Evolutionary conservation across 2,329 filamentous ascomycete genomes (phyloP).

Genomic region (Ilyonectria sp.): DNA sequence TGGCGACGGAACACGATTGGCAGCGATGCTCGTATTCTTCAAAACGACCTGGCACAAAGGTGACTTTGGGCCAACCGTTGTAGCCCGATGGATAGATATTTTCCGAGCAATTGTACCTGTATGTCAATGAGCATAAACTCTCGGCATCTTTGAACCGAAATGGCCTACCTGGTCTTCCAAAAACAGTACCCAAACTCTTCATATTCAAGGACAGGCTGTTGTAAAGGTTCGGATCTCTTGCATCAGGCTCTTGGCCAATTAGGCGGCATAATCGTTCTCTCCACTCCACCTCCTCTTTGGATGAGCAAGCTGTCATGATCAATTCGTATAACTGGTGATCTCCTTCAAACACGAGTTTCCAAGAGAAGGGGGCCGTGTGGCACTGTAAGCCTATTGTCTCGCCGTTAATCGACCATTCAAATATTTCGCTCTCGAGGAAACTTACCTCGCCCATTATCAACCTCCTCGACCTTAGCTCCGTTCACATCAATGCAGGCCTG

Average conservation of each 20-base stretch:
- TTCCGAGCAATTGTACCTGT: slow-evolving; percentile 74
- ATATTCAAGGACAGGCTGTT: slow-evolving; percentile 79
- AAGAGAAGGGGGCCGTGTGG: slow-evolving; percentile 87
- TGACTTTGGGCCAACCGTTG: slow-evolving; percentile 79
- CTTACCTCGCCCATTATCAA: slow-evolving; percentile 82
- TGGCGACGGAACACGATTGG: slow-evolving; percentile 58
- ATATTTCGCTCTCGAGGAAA: background rate
- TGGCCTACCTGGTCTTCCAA: slow-evolving; percentile 76
- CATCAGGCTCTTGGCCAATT: slow-evolving; percentile 63
- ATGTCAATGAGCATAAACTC: slow-evolving; percentile 21
- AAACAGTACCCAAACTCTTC: slow-evolving; percentile 81
- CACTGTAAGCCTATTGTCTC: slow-evolving; percentile 81
- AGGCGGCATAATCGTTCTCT: slow-evolving; percentile 73
- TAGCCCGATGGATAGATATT: slow-evolving; percentile 84
- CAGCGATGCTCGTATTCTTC: slow-evolving; percentile 81
- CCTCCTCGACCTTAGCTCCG: slow-evolving; percentile 77
- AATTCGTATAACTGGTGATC: slow-evolving; percentile 85
- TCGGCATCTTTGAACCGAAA: background rate
- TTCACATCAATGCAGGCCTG: slow-evolving; percentile 81
- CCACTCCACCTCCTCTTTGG: slow-evolving; percentile 87
- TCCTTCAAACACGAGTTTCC: slow-evolving; percentile 91
- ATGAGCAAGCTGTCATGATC: slow-evolving; percentile 88
- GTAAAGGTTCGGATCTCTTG: slow-evolving; percentile 65
- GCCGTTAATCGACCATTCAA: background rate
- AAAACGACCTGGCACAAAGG: slow-evolving; percentile 84